phyloP scores from a whole-genome alignment of 495 filamentous ascomycete genomes.

The Elaphomyces granulatus region DNA sequence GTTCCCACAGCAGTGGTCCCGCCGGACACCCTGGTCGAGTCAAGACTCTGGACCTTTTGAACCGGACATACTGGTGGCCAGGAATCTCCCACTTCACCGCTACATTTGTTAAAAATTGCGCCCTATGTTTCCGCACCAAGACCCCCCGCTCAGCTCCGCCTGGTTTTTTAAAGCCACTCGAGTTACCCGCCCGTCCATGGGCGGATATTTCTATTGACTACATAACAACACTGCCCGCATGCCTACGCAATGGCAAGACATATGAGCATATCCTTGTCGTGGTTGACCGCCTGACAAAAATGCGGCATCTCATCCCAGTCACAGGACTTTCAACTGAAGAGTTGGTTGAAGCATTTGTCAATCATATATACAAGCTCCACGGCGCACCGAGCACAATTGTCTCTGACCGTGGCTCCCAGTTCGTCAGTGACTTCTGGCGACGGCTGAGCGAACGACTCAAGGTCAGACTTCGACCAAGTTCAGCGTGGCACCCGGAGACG shows the following conservation, averaged over 20 bases:
- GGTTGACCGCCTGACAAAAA: slow-evolving; percentile 6
- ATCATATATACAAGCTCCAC: slow-evolving; percentile 3
- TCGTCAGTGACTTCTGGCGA: slow-evolving; percentile 7
- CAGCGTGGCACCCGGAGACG: slow-evolving; percentile 10
- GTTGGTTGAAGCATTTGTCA: slow-evolving; percentile 1
- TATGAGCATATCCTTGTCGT: slow-evolving; percentile 6
- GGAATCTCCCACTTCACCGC: neutral
- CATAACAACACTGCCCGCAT: slow-evolving; percentile 2
- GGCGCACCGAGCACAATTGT: slow-evolving; percentile 8
- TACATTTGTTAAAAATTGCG: neutral
- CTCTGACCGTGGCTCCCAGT: slow-evolving; percentile 11
- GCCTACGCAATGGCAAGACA: neutral
- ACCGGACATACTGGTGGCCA: neutral
- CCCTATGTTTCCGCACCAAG: neutral
- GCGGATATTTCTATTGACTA: slow-evolving; percentile 12
- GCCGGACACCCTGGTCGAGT: neutral
- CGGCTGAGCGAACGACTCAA: slow-evolving; percentile 7
- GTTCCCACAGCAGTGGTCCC: too few relatives aligned
- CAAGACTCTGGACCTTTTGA: neutral
- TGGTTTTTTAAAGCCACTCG: slow-evolving; percentile 7
- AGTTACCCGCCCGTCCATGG: slow-evolving; percentile 9
- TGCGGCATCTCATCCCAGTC: slow-evolving; percentile 4
- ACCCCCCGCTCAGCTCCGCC: neutral
- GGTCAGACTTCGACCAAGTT: slow-evolving; percentile 8
- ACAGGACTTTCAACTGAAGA: slow-evolving; percentile 5